These are phyloP conservation scores for Saccharomyces hybrid DNA, from an alignment of 1,139 yeast species.

Conservation along the genomic window DNA sequence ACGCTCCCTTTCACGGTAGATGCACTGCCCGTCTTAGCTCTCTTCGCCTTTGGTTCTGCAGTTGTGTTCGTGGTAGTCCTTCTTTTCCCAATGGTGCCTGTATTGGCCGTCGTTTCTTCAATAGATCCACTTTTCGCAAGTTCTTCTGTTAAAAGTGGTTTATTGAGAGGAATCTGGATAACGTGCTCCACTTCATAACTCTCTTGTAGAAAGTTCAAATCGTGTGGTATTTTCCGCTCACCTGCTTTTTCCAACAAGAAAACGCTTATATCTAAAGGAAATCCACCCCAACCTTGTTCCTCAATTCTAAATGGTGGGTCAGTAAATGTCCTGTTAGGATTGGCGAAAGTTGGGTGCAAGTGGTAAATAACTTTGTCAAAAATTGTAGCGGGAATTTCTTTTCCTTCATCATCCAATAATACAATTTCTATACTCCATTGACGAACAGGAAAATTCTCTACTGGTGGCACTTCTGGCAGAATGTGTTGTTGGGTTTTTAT, in stretches of 20 bases:
- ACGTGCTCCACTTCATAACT: constrained; percentile 72
- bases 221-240: constrained; percentile 79
- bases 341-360: constrained; percentile 88
- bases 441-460: constrained; percentile 91
- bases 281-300: constrained; percentile 99
- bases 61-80: constrained; percentile 32
- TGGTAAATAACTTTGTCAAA: constrained; percentile 90
- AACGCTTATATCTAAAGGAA: constrained; percentile 75
- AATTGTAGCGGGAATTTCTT: constrained; percentile 77
- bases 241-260: constrained; percentile 81
- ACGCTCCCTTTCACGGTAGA: constrained; percentile 56
- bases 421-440: constrained; percentile 79
- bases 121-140: constrained; percentile 77
- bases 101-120: constrained; percentile 23
- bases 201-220: constrained; percentile 75
- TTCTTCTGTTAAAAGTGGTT: constrained; percentile 63
- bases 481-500: constrained; percentile 83
- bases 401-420: constrained; percentile 70
- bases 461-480: constrained; percentile 77
- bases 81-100: constrained; percentile 27
- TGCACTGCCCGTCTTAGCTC: constrained; percentile 41
- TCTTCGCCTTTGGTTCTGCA: constrained; percentile 49
- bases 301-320: constrained; percentile 82
- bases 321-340: constrained; percentile 75
- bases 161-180: constrained; percentile 66